Conservation (phyloP, 805 yeast genomes). For the Starmerella cellae region DNA sequence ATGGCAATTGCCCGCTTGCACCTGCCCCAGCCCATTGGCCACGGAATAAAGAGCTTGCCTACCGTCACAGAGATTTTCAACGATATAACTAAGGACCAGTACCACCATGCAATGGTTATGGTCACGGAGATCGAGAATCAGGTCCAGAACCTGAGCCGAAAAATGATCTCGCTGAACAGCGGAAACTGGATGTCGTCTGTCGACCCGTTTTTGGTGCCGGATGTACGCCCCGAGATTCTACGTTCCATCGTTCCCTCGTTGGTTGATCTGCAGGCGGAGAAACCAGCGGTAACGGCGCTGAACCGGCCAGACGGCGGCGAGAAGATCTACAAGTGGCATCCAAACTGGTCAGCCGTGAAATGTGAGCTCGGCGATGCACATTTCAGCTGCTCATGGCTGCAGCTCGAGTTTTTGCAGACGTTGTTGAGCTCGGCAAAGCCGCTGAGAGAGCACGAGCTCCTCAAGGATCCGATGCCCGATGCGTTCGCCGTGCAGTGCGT, state of each 20-base stretch:
- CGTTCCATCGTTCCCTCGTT: background rate
- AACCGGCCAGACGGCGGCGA: background rate
- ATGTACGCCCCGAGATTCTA: background rate
- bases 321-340: slow-evolving; percentile 1
- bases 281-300: background rate
- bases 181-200: slow-evolving; percentile 1
- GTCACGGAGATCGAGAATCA: background rate
- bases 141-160: background rate
- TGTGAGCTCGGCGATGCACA: background rate
- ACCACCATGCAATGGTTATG: background rate
- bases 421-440: slow-evolving; percentile 1
- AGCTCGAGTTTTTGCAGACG: slow-evolving; percentile 1
- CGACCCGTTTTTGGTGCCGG: background rate
- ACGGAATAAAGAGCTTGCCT: background rate
- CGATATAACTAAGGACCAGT: background rate
- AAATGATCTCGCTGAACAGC: background rate
- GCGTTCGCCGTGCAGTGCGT: background rate
- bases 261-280: background rate
- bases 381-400: slow-evolving; percentile 6
- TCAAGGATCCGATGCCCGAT: background rate
- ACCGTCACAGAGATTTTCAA: background rate
- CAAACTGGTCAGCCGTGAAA: slow-evolving; percentile 3
- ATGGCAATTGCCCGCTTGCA: background rate
- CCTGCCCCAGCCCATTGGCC: slow-evolving; percentile 1
- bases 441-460: background rate